These are phyloP conservation scores for Amaranthus palmeri DNA, from an alignment of 148 eudicot species.

Conservation along the genomic window DNA sequence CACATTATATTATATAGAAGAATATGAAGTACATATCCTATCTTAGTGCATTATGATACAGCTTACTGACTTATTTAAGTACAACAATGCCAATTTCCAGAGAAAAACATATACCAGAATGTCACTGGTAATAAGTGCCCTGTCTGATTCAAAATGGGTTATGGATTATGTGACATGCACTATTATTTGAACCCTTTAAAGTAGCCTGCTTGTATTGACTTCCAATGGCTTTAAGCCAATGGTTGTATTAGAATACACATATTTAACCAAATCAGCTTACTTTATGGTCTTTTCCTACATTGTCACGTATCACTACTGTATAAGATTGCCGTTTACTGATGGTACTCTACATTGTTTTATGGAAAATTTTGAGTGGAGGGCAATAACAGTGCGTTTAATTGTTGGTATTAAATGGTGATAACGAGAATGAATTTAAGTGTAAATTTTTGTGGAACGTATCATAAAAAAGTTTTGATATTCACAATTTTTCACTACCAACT, in stretches of 20 bases:
- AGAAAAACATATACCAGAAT: neutral
- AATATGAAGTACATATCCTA: constrained; percentile 4
- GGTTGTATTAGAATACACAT: neutral
- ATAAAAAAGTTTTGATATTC: no score
- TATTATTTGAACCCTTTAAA: neutral
- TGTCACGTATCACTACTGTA: neutral
- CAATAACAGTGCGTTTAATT: neutral
- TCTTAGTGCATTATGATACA: neutral
- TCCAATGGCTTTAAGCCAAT: neutral
- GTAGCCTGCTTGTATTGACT: constrained; percentile 11
- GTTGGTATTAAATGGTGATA: no score
- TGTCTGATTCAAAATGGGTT: neutral
- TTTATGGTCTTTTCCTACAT: neutral
- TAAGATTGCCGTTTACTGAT: neutral
- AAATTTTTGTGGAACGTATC: no score
- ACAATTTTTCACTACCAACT: no score
- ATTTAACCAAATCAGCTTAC: neutral
- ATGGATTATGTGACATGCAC: neutral
- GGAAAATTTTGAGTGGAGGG: no score
- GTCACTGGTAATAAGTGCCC: neutral
- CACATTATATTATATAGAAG: constrained; percentile 3
- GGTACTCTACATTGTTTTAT: neutral
- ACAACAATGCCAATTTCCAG: neutral
- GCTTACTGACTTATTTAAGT: neutral
- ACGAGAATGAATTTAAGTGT: no score